These are phyloP conservation scores for Yarrowia phangngaensis DNA, from an alignment of 805 yeast genomes.

Conservation along the genomic window DNA sequence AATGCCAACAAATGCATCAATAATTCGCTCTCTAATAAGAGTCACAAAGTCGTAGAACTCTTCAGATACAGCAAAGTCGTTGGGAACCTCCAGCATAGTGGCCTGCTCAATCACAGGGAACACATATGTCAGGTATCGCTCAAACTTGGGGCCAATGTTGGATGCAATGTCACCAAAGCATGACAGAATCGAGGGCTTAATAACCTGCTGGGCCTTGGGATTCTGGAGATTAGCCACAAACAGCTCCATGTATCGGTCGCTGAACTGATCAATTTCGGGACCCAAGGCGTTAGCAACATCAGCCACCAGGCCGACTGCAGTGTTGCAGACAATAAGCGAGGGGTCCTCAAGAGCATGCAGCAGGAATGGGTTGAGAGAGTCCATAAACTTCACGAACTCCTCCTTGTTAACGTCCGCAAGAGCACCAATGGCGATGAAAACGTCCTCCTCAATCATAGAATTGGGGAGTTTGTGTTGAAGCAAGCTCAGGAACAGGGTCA, in stretches of 20 bases:
- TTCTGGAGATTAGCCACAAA: conserved; percentile 70
- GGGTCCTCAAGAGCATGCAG: conserved; percentile 74
- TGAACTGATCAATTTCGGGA: conserved; percentile 63
- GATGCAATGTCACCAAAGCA: conserved; percentile 96
- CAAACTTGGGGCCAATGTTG: conserved; percentile 72
- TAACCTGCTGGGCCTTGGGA: conserved; percentile 66
- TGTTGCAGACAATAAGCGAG: conserved; percentile 76
- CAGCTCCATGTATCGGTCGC: conserved; percentile 76
- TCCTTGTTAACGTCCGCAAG: conserved; percentile 76
- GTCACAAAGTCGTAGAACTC: conserved; percentile 76
- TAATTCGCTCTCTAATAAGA: conserved; percentile 76
- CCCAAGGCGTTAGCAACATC: conserved; percentile 91
- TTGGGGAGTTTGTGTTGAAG: conserved; percentile 60
- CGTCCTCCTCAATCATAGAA: conserved; percentile 87
- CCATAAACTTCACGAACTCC: conserved; percentile 70
- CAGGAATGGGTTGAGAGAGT: conserved; percentile 76
- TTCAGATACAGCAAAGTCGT: conserved; percentile 50
- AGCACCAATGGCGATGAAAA: conserved; percentile 86
- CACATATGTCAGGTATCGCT: conserved; percentile 71
- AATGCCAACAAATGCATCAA: conserved; percentile 93
- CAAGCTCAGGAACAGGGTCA: conserved; percentile 75
- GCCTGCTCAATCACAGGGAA: conserved; percentile 58
- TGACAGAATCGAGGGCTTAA: conserved; percentile 82
- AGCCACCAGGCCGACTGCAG: conserved; percentile 93
- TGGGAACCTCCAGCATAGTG: conserved; percentile 32